Evolutionary conservation across 73 alveolate species (phyloP).

Genomic region (Paramecium caudatum): DNA sequence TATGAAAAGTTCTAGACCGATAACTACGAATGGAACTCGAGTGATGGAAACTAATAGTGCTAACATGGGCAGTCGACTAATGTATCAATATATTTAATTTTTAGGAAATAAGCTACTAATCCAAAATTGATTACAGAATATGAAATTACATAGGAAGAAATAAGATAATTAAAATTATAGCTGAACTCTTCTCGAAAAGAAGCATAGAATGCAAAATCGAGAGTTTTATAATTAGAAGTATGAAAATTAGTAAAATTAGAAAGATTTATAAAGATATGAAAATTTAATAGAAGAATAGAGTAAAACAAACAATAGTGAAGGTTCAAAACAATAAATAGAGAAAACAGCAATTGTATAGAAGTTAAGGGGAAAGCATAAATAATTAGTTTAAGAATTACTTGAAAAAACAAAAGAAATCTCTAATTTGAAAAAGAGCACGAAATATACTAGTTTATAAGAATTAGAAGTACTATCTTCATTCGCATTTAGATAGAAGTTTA

Average conservation of each 20-base stretch:
- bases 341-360: constrained; percentile 27
- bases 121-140: constrained; percentile 14
- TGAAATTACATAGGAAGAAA: constrained; percentile 34
- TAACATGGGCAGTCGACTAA: constrained; percentile 20
- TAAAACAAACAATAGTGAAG: not conserved
- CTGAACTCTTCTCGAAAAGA: constrained; percentile 17
- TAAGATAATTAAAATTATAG: constrained; percentile 1
- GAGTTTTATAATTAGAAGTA: constrained; percentile 38
- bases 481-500: constrained; percentile 19
- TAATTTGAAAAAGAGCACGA: not conserved
- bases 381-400: constrained; percentile 60
- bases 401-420: constrained; percentile 54
- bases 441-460: constrained; percentile 6
- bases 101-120: constrained; percentile 21
- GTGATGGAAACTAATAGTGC: not conserved
- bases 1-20: constrained; percentile 43
- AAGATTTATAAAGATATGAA: constrained; percentile 56
- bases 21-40: constrained; percentile 41
- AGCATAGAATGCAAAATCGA: constrained; percentile 7
- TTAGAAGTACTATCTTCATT: not conserved
- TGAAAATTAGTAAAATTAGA: constrained; percentile 6
- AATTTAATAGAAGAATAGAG: constrained; percentile 36
- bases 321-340: not conserved
- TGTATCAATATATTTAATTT: not conserved
- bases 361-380: constrained; percentile 16